These are phyloP conservation scores for Nothophoma quercina DNA, from an alignment of 2,329 filamentous ascomycete species.

Conservation along the genomic window DNA sequence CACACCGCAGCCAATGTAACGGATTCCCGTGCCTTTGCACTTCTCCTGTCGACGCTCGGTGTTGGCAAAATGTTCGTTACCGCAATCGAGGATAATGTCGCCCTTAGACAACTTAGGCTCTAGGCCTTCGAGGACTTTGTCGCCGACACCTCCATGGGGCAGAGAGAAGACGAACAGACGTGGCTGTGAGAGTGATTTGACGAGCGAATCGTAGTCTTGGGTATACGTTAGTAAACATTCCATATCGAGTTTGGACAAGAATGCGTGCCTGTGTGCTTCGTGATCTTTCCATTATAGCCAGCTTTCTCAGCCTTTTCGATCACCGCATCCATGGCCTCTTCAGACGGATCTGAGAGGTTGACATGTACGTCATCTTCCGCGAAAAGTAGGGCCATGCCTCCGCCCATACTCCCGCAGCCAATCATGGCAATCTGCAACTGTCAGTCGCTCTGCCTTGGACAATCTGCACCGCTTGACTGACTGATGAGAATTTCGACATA, in stretches of 20 bases:
- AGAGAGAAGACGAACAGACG: conserved; percentile 63
- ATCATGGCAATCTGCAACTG: conserved; percentile 62
- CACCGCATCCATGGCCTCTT: conserved; percentile 57
- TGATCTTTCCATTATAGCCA: conserved; percentile 48
- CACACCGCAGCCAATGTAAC: conserved; percentile 73
- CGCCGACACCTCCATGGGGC: conserved; percentile 59
- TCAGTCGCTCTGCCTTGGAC: conserved; percentile 9
- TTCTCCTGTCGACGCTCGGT: conserved; percentile 70
- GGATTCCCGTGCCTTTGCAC: conserved; percentile 64
- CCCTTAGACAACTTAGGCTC: conserved; percentile 62
- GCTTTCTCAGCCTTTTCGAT: conserved; percentile 52
- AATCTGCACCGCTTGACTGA: conserved; percentile 16
- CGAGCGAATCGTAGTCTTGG: conserved; percentile 60
- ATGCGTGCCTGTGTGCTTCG: conserved; percentile 47
- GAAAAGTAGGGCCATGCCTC: conserved; percentile 65
- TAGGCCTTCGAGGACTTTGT: conserved; percentile 57
- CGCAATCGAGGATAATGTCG: conserved; percentile 73
- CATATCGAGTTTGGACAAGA: background rate
- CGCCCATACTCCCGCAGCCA: conserved; percentile 67
- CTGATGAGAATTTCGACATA: conserved; percentile 36
- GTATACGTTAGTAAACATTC: conserved; percentile 20
- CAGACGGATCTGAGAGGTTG: conserved; percentile 62
- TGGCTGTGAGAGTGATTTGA: conserved; percentile 56
- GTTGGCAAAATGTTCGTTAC: conserved; percentile 71
- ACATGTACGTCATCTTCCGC: conserved; percentile 64